Conservation (phyloP, 2,329 filamentous ascomycete species). For the Onygenales sp. region DNA sequence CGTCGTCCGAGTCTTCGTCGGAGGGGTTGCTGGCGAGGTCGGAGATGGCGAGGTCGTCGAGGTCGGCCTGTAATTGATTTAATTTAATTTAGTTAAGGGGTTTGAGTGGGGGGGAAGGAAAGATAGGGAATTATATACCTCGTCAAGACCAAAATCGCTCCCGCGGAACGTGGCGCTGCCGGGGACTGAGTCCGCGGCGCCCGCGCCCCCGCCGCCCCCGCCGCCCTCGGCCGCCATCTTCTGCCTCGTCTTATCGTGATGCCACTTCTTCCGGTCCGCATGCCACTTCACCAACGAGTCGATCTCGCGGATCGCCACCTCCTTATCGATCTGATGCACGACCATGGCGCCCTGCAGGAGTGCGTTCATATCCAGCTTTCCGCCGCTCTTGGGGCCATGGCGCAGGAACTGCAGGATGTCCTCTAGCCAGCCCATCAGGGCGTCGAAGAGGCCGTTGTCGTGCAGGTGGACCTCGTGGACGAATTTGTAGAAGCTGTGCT, state of each 20-base stretch:
- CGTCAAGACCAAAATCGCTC: conserved; percentile 81
- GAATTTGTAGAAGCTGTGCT: conserved; percentile 98
- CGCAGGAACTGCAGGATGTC: conserved; percentile 88
- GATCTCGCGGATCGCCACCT: conserved; percentile 68
- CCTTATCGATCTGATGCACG: conserved; percentile 57
- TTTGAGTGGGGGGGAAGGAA: conserved; percentile 2
- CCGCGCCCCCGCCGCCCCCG: conserved; percentile 37
- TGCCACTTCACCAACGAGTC: conserved; percentile 86
- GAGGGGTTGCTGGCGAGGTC: conserved; percentile 59
- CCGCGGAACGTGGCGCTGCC: conserved; percentile 57
- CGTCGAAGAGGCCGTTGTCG: conserved; percentile 91
- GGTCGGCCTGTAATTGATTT: conserved; percentile 45
- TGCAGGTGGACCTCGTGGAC: conserved; percentile 96
- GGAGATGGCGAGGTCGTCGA: conserved; percentile 76
- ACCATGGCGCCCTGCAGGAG: conserved; percentile 73
- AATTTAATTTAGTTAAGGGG: conserved; percentile 9
- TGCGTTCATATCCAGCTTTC: conserved; percentile 88
- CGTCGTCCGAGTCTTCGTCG: conserved; percentile 60
- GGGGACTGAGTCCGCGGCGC: conserved; percentile 37
- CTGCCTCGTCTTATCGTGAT: conserved; percentile 92
- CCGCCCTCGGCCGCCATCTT: conserved; percentile 83
- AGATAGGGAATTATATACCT: conserved; percentile 38
- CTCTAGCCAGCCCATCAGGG: conserved; percentile 96
- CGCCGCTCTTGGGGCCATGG: conserved; percentile 65
- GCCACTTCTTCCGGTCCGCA: conserved; percentile 92